These are phyloP conservation scores for Hylodesmum podocarpum DNA, from an alignment of 306 rosid species.

Conservation along the genomic window DNA sequence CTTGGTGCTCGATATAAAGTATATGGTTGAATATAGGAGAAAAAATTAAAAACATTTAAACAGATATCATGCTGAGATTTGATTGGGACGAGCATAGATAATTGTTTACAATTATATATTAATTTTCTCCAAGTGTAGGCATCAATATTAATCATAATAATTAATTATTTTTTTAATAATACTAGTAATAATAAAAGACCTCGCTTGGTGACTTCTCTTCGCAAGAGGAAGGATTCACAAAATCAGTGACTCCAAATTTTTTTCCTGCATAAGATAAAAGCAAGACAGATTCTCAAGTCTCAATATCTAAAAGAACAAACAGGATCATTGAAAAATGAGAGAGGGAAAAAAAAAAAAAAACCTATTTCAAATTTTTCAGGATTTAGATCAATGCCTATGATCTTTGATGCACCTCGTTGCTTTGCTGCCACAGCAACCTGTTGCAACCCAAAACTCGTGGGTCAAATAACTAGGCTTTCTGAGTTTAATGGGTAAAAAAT, in stretches of 20 bases:
- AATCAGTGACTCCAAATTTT: conserved; percentile 60
- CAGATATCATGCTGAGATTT: too few relatives aligned
- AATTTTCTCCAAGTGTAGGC: too few relatives aligned
- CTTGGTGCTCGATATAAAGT: too few relatives aligned
- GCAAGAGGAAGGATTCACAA: conserved; percentile 51
- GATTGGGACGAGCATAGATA: too few relatives aligned
- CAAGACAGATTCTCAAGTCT: neutral
- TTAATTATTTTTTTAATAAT: too few relatives aligned
- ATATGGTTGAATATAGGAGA: too few relatives aligned
- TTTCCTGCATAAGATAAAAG: conserved; percentile 38
- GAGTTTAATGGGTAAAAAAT: neutral
- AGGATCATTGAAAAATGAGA: neutral
- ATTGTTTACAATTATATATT: too few relatives aligned
- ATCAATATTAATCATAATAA: too few relatives aligned
- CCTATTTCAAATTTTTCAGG: conserved; percentile 56
- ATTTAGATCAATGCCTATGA: conserved; percentile 67
- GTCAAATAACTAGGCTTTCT: neutral
- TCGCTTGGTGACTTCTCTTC: conserved; percentile 53
- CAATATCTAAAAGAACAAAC: neutral
- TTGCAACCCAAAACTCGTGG: neutral
- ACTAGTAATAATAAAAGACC: conserved; percentile 36
- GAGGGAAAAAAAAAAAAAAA: neutral
- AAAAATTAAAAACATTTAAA: too few relatives aligned
- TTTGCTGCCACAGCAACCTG: conserved; percentile 75
- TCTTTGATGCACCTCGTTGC: conserved; percentile 60